A percentile compares a stretch with the other conserved stretches of the same genome.
Evolutionary conservation across 1,284 basidiomycete genomes (phyloP).

Genomic region (Afroboletus lepidellus): DNA sequence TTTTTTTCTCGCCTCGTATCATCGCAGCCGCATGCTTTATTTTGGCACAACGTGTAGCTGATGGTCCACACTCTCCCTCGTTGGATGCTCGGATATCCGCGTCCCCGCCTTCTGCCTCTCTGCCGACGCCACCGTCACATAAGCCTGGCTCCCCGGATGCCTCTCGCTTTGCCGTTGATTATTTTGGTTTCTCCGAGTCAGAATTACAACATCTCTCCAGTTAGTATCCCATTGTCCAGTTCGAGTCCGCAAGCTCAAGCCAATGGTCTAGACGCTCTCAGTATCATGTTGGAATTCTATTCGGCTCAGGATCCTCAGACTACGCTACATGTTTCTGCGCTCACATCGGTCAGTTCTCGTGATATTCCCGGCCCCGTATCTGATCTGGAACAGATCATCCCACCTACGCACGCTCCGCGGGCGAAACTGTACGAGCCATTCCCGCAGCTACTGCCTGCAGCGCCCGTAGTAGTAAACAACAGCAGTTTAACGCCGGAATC

Average conservation of each 20-base stretch:
- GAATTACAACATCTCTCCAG: slow-evolving; percentile 62
- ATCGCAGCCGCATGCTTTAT: slow-evolving; percentile 74
- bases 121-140: slow-evolving; percentile 73
- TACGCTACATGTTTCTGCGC: slow-evolving; percentile 47
- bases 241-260: slow-evolving; percentile 12
- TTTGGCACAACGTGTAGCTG: slow-evolving; percentile 65
- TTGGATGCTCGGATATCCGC: slow-evolving; percentile 67
- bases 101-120: slow-evolving; percentile 58
- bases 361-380: slow-evolving; percentile 1
- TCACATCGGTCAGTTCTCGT: slow-evolving; percentile 47
- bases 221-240: slow-evolving; percentile 29
- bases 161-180: slow-evolving; percentile 62
- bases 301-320: slow-evolving; percentile 53
- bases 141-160: slow-evolving; percentile 69
- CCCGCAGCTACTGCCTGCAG: slow-evolving; percentile 27
- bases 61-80: slow-evolving; percentile 69
- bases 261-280: slow-evolving; percentile 50
- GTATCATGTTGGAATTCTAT: slow-evolving; percentile 73
- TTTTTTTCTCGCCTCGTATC: slow-evolving; percentile 63
- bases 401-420: slow-evolving; percentile 27
- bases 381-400: slow-evolving; percentile 23
- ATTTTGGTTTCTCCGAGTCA: slow-evolving; percentile 58
- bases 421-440: slow-evolving; percentile 33
- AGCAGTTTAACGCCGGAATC: slow-evolving; percentile 58
- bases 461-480: slow-evolving; percentile 30